phyloP scores from a whole-genome alignment of 2,329 filamentous ascomycete species.

The Hirsutella thompsonii region DNA sequence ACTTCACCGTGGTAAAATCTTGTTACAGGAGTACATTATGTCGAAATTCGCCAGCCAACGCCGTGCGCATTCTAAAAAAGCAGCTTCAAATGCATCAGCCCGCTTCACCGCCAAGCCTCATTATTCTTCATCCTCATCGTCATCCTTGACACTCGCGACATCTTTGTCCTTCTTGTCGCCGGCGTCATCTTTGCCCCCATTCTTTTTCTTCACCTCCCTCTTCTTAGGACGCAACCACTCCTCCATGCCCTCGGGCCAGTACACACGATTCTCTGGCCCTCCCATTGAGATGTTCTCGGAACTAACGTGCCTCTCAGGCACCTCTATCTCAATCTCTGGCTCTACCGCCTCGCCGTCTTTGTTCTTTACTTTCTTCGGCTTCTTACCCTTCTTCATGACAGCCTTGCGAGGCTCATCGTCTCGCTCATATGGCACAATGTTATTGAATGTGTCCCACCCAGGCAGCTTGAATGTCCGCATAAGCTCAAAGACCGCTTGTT shows the following conservation, averaged over 20 bases:
- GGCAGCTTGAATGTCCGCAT: slow-evolving; percentile 82
- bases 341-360: slow-evolving; percentile 22
- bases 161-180: not conserved
- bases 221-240: slow-evolving; percentile 81
- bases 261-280: slow-evolving; percentile 67
- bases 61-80: not conserved
- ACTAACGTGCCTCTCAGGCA: slow-evolving; percentile 33
- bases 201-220: slow-evolving; percentile 41
- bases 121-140: not conserved
- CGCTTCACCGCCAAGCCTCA: not conserved
- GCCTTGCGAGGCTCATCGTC: slow-evolving; percentile 54
- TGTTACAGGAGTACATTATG: no score
- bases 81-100: not conserved
- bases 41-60: no score
- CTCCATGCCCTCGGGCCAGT: slow-evolving; percentile 84
- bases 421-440: slow-evolving; percentile 65
- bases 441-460: slow-evolving; percentile 61
- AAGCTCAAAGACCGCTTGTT: slow-evolving; percentile 88
- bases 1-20: no score
- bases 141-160: not conserved
- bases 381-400: slow-evolving; percentile 21
- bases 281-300: slow-evolving; percentile 76
- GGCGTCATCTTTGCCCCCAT: slow-evolving; percentile 10
- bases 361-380: slow-evolving; percentile 20
- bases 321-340: slow-evolving; percentile 12